phyloP scores from a whole-genome alignment of 768 basidiomycete genomes.

The Kwoniella botswanensis region DNA sequence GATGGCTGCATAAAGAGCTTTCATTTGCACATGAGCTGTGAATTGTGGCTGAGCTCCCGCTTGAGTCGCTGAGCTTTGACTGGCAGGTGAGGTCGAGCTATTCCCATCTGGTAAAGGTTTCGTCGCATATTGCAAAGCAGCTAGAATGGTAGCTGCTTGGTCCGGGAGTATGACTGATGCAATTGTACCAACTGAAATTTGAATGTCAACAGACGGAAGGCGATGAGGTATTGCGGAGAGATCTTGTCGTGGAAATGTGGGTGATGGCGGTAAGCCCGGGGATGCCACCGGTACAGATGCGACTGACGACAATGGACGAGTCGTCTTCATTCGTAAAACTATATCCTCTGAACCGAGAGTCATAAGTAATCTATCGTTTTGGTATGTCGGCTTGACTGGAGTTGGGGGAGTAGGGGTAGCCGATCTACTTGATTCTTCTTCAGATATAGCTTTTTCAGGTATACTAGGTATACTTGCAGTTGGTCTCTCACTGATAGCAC shows the following conservation, averaged over 20 bases:
- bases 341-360: slow-evolving; percentile 72
- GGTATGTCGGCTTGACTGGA: not conserved
- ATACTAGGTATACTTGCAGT: not conserved
- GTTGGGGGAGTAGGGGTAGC: slow-evolving; percentile 33
- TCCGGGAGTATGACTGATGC: slow-evolving; percentile 19
- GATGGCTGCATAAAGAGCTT: slow-evolving; percentile 29
- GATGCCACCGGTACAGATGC: not conserved
- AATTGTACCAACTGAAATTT: slow-evolving; percentile 22
- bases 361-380: slow-evolving; percentile 58
- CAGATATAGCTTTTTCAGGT: not conserved
- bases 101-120: not conserved
- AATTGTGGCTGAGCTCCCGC: slow-evolving; percentile 24
- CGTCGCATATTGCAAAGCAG: slow-evolving; percentile 13
- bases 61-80: not conserved
- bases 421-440: slow-evolving; percentile 25
- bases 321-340: slow-evolving; percentile 65
- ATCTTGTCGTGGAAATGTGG: not conserved
- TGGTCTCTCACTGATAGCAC: slow-evolving; percentile 22
- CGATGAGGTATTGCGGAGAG: not conserved
- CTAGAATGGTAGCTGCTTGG: slow-evolving; percentile 18
- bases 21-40: slow-evolving; percentile 27
- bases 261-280: not conserved
- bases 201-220: not conserved
- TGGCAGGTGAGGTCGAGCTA: not conserved
- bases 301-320: slow-evolving; percentile 31